Base-by-base conservation (phyloP, 768 basidiomycete genomes). In the Piloderma croceum region DNA sequence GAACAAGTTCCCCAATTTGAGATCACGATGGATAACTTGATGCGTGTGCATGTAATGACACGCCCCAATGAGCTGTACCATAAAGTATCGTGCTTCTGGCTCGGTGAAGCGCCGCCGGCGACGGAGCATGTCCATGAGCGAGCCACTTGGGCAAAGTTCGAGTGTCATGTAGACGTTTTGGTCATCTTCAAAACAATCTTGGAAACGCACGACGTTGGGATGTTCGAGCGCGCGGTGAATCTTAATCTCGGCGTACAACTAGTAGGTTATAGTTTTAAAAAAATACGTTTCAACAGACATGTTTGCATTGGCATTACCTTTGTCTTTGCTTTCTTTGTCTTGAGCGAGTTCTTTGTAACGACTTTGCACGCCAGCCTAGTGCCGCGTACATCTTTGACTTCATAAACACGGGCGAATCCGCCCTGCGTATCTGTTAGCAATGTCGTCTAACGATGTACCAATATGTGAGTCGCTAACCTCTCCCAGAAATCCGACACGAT, bases 221-320 rank as follows among this genome's bases (percentile, higher is more conserved):
- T 98, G 94, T 19, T 77, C 64, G 34, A 99, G 75, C 11, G 89
- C 83, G 45, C 84, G 81, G 62, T 99, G 94, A 35, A 99, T 90
- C 71, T 94, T 96, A 55, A 99, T 99, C 72, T 99, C 94, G 45
- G 94, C 93, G 56, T 92, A 99, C 34, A 99, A 77, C 94, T 97
- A 41, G 24, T 5, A 11, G 9, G 34, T 31, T 21, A 41, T 15
- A 18, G 27, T 20, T 7, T 15, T 22, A 6, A 7, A 6, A 9
- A 10, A 21, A 20, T 24, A 7, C 29, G 12, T 29, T 3, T 7
- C 5, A 18, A 18, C 18, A 24, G 11, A 34, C 3, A 3, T 31
- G 12, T 17, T 15, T 1, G 4, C 13, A 29, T 24, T 34, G 45
- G 35, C 17, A 27, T 38, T 36, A 90, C 93, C 77, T 97, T 97